Base-by-base conservation (phyloP, 2,329 filamentous ascomycete species). In the Fonsecaea pedrosoi region DNA sequence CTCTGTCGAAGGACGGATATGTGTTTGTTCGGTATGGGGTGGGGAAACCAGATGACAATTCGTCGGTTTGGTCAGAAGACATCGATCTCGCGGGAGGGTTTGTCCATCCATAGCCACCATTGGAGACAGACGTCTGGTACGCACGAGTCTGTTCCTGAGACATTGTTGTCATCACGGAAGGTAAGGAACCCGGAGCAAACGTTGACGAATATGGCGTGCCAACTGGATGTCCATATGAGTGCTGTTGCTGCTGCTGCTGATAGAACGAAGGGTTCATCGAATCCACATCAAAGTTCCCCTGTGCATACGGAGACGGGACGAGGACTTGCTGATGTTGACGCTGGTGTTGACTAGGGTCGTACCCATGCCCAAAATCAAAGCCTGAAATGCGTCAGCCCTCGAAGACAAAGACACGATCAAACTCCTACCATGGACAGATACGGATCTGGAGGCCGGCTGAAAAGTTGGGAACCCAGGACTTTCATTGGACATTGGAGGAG, bases 11-110 rank as follows among this genome's bases (percentile, higher is more conserved):
- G n/a, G 60, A 68, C 3, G 68, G 68, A 35, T 68, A 70, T 12
- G 66, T 70, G 42, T 70, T 64, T 12, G 62, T 70, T 63, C 68
- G 53, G 40, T 62, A 70, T 8, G 68, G 59, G 6, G 63, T 56
- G 15, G 50, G 32, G 37, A 70, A 70, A 10, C 64, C 64, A n/a
- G 67, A 66, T 15, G 59, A 61, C 54, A 61, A 35, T 9, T 66
- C 60, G 35, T 66, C 66, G 9, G 55, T 35, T 42, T 68, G 63
- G 15, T 60, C 60, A 18, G 57, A 65, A 5, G 68, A 70, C 45
- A 68, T 56, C 8, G 68, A 67, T 25, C 68, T 37, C 38, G 66
- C 34, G 10, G 65, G 57, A n/a, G 50, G 57, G 15, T 60, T 60
- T 12, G 54, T 60, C 68, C 68, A 70, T 8, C 30, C 15, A 45